Evolutionary conservation across 805 yeast species (phyloP).

Genomic region (Metschnikowia kunwiensis): DNA sequence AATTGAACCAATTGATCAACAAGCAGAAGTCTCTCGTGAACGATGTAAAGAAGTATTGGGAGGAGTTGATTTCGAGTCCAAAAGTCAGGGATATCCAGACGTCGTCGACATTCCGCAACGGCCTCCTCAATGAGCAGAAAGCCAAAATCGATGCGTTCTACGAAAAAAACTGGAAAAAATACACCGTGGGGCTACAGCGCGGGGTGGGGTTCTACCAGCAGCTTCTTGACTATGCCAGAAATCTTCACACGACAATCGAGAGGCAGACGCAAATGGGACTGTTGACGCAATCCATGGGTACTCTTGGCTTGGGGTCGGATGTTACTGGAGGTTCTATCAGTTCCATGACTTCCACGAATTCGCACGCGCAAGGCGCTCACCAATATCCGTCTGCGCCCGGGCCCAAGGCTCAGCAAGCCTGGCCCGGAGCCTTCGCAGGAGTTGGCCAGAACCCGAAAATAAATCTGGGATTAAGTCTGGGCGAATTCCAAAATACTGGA

Average conservation of each 20-base stretch:
- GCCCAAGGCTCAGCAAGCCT: neutral
- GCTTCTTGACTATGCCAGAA: conserved; percentile 35
- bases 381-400: neutral
- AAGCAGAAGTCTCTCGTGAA: conserved; percentile 55
- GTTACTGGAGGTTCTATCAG: conserved; percentile 7
- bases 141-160: conserved; percentile 46
- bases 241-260: conserved; percentile 22
- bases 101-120: conserved; percentile 38
- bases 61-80: conserved; percentile 23
- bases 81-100: conserved; percentile 40
- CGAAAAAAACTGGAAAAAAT: conserved; percentile 52
- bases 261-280: conserved; percentile 16
- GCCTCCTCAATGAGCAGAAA: conserved; percentile 31
- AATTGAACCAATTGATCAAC: conserved; percentile 65
- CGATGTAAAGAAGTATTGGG: conserved; percentile 31
- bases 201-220: conserved; percentile 65
- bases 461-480: neutral
- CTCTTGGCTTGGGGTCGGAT: conserved; percentile 7
- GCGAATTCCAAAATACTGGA: neutral
- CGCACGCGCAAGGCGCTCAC: neutral
- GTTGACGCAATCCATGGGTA: conserved; percentile 11
- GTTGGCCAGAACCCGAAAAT: neutral
- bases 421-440: neutral
- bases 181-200: conserved; percentile 54
- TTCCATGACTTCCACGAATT: conserved; percentile 1